These are phyloP conservation scores for Rhodamnia argentea DNA, from an alignment of 345 rosid species.

Conservation along the genomic window DNA sequence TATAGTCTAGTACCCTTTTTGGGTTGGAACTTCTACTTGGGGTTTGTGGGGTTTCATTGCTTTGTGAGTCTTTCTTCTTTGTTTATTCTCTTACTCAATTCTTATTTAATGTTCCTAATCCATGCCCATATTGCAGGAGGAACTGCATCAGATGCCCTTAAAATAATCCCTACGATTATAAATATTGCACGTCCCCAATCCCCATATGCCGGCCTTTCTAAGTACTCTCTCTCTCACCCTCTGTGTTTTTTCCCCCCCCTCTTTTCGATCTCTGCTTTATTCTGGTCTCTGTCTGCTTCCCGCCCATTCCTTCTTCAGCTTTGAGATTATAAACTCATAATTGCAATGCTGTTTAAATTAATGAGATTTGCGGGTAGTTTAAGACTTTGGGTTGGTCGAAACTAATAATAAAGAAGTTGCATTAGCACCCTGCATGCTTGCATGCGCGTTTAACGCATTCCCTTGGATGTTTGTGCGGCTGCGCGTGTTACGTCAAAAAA, in stretches of 20 bases:
- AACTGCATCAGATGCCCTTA: neutral
- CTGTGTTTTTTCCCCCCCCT: neutral
- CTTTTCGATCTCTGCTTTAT: neutral
- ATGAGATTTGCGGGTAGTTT: neutral
- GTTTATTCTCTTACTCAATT: neutral
- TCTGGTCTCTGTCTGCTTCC: neutral
- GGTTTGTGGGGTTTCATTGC: neutral
- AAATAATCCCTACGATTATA: neutral
- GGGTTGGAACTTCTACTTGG: neutral
- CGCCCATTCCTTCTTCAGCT: neutral
- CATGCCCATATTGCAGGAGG: neutral
- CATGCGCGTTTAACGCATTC: constrained; percentile 6
- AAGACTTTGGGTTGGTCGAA: neutral
- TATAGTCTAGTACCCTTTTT: neutral
- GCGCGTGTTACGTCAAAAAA: neutral
- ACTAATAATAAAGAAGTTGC: neutral
- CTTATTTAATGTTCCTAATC: neutral
- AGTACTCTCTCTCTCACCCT: neutral
- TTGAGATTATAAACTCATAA: neutral
- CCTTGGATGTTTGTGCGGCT: neutral
- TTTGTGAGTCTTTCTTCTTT: neutral
- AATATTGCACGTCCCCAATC: neutral
- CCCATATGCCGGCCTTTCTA: neutral
- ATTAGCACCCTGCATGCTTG: neutral
- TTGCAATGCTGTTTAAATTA: neutral